These are phyloP conservation scores for Fusarium caatingaense DNA, from an alignment of 2,329 filamentous ascomycete genomes.

Conservation along the genomic window DNA sequence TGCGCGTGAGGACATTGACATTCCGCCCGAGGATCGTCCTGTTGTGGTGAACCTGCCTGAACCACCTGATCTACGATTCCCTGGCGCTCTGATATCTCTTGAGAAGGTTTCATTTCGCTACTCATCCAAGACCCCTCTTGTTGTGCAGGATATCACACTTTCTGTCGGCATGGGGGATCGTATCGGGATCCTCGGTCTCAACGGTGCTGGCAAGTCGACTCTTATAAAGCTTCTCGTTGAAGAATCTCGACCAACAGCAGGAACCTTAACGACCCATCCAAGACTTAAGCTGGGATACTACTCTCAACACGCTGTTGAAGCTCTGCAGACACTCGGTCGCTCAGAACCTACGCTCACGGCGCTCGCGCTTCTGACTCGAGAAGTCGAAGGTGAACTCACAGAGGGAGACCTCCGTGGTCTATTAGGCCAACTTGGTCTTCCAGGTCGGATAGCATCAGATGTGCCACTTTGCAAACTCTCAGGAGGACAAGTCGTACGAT, in stretches of 20 bases:
- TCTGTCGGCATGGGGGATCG: slow-evolving; percentile 79
- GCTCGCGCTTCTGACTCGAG: slow-evolving; percentile 69
- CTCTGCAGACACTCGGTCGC: slow-evolving; percentile 67
- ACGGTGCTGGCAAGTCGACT: slow-evolving; percentile 85
- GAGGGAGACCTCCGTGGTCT: slow-evolving; percentile 77
- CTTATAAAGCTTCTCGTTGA: slow-evolving; percentile 78
- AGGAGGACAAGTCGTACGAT: slow-evolving; percentile 79
- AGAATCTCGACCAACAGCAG: slow-evolving; percentile 66
- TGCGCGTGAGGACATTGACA: slow-evolving; percentile 74
- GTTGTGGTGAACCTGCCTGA: slow-evolving; percentile 69
- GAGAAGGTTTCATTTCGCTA: slow-evolving; percentile 78
- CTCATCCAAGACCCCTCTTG: slow-evolving; percentile 48
- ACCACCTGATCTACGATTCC: slow-evolving; percentile 77
- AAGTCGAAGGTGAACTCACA: slow-evolving; percentile 62
- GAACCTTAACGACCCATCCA: slow-evolving; percentile 73
- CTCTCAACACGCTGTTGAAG: slow-evolving; percentile 81
- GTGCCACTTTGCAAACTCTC: slow-evolving; percentile 79
- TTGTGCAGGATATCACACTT: slow-evolving; percentile 73
- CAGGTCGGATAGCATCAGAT: slow-evolving; percentile 77
- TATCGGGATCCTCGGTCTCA: slow-evolving; percentile 80
- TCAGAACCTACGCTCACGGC: slow-evolving; percentile 69
- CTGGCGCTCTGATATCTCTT: slow-evolving; percentile 77
- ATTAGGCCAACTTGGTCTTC: slow-evolving; percentile 75
- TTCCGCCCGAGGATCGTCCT: slow-evolving; percentile 71
- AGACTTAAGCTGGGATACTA: slow-evolving; percentile 80